Evolutionary conservation across 169 alveolate species (phyloP).

Genomic region (Perkinsus marinus): DNA sequence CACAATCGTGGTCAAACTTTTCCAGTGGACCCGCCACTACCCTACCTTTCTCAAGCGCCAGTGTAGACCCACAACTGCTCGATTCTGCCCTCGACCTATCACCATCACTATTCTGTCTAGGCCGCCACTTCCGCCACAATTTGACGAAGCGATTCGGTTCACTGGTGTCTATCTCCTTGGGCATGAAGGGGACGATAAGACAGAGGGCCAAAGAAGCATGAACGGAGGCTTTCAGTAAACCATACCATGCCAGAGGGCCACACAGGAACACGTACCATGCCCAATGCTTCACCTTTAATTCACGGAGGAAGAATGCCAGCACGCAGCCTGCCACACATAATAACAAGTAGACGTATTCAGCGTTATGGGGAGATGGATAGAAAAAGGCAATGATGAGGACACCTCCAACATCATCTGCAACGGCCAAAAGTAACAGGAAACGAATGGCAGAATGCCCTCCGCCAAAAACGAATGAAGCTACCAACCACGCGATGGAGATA

Average conservation of each 20-base stretch:
- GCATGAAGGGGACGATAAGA: neutral
- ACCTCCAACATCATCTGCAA: neutral
- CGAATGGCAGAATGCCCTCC: neutral
- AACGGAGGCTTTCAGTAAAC: neutral
- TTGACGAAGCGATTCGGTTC: neutral
- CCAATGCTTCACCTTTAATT: neutral
- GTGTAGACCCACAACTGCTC: neutral
- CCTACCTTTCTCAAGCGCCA: neutral
- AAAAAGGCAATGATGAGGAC: neutral
- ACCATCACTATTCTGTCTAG: neutral
- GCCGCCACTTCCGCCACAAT: neutral
- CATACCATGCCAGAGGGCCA: neutral
- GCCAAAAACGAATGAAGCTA: neutral
- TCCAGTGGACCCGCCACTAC: neutral
- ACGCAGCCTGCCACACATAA: neutral
- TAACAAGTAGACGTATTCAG: neutral
- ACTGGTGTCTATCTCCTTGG: neutral
- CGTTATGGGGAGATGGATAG: neutral
- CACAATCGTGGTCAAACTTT: neutral
- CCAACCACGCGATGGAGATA: neutral
- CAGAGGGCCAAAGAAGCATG: neutral
- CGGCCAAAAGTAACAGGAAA: neutral
- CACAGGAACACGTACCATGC: neutral
- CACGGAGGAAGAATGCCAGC: neutral
- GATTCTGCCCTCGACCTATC: neutral